Percentiles rank a stretch among this genome's conserved stretches.
Evolutionary conservation across 1,284 basidiomycete species (phyloP).

Genomic region (Ustilago trichophora): DNA sequence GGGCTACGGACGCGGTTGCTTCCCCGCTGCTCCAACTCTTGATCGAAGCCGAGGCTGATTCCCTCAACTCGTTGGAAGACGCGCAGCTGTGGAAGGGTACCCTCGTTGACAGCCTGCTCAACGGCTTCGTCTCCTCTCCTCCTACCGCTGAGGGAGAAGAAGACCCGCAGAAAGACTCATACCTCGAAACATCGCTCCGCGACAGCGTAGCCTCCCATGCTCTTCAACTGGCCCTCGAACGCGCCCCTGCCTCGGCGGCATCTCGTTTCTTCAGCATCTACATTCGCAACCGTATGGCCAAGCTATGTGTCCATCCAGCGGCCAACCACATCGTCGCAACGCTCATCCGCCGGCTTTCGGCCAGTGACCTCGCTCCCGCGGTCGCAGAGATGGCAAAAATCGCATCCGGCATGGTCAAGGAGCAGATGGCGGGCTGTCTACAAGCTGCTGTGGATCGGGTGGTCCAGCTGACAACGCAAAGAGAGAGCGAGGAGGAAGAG

Average conservation of each 20-base stretch:
- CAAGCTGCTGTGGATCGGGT: conserved; percentile 33
- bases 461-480: conserved; percentile 1
- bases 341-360: conserved; percentile 26
- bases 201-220: conserved; percentile 62
- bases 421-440: conserved; percentile 33
- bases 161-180: conserved; percentile 31
- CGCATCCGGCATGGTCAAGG: conserved; percentile 35
- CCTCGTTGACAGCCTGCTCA: conserved; percentile 48
- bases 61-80: conserved; percentile 25
- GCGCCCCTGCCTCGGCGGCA: conserved; percentile 17
- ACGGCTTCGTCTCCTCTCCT: conserved; percentile 33
- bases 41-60: conserved; percentile 36
- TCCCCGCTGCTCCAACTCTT: conserved; percentile 57
- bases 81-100: conserved; percentile 20
- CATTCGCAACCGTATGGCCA: conserved; percentile 48
- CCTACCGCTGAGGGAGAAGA: background rate
- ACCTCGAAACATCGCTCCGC: conserved; percentile 59
- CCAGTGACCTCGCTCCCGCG: background rate
- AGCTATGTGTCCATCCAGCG: conserved; percentile 60
- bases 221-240: conserved; percentile 42
- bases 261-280: conserved; percentile 54
- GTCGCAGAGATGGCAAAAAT: conserved; percentile 28
- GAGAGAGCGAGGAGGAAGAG: conserved; percentile 1
- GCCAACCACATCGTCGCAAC: conserved; percentile 61
- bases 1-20: conserved; percentile 48